Evolutionary conservation across 2,329 filamentous ascomycete species (phyloP).

Genomic region (Amylocarpus encephaloides): DNA sequence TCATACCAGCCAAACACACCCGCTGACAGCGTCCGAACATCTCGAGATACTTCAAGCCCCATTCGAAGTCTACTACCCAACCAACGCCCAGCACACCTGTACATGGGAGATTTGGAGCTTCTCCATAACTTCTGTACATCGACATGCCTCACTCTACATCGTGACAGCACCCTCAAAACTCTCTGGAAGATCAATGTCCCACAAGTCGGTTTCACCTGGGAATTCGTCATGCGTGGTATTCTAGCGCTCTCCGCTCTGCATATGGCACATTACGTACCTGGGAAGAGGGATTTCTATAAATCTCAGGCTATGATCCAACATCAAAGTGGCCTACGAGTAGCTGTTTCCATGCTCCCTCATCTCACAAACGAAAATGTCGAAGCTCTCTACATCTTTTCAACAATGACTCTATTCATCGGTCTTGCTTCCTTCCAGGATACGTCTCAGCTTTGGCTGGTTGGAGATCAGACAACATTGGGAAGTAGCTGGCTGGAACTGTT

Average conservation of each 20-base stretch:
- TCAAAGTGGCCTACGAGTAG: slow-evolving; percentile 27
- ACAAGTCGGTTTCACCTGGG: slow-evolving; percentile 39
- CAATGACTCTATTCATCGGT: slow-evolving; percentile 33
- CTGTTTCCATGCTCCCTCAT: slow-evolving; percentile 31
- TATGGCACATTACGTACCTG: slow-evolving; percentile 37
- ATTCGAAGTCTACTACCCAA: neutral
- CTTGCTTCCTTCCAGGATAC: slow-evolving; percentile 33
- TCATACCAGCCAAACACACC: slow-evolving; percentile 1
- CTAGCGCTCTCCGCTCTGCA: slow-evolving; percentile 45
- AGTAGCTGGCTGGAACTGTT: slow-evolving; percentile 35
- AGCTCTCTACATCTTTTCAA: slow-evolving; percentile 36
- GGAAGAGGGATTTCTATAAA: slow-evolving; percentile 35
- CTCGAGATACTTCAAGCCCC: neutral
- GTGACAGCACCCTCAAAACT: slow-evolving; percentile 36
- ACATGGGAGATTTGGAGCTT: slow-evolving; percentile 43
- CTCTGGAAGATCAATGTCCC: slow-evolving; percentile 43
- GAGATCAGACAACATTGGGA: slow-evolving; percentile 16
- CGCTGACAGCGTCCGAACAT: neutral
- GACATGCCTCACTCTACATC: slow-evolving; percentile 42
- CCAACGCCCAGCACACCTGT: slow-evolving; percentile 22
- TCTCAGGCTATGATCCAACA: slow-evolving; percentile 35
- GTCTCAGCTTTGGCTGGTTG: slow-evolving; percentile 34
- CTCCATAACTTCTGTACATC: slow-evolving; percentile 46
- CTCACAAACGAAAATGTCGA: slow-evolving; percentile 32
- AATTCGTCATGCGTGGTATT: slow-evolving; percentile 43